Base-by-base conservation (phyloP, 345 rosid genomes). In the Camelina sativa region DNA sequence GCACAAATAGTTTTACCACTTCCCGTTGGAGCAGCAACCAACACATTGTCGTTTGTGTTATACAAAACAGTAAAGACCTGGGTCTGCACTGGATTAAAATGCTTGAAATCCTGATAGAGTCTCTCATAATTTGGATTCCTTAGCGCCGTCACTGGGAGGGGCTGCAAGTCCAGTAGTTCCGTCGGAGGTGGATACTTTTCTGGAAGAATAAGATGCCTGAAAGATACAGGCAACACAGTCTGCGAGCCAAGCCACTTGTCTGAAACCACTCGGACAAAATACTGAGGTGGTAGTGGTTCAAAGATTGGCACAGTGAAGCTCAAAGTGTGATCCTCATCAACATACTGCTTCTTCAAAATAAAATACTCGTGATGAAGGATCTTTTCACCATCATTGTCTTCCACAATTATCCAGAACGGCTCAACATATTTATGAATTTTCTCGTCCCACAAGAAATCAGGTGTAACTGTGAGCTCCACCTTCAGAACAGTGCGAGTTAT, bases 121-220 rank as follows among this genome's bases (percentile, higher is more conserved):
- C 92, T 87, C 83, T 92, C 99, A 79, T 90, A 92, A 51, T 84
- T 76, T 40, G 97, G 87, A 86, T 95, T 95, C 81, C 96, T 88
- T 81, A 95, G 68, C 4, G 97, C 99, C 17, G 96, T 85, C 54
- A 95, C 99, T 8, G 99, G 97, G 34, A 95, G 81, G 19, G 97
- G 99, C 57, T 90, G 97, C 84, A 95, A 84, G 77, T 95, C 99
- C 71, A 95, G 75, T 25, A 95, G 80, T 85, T 95, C 97, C 10
- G 97, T 95, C 4, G 97, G 97, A n/a, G 99, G 97, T 47, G 97
- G 97, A 76, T 90, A 89, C 85, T 95, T 95, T 76, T 95, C 97
- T 22, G 99, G 99, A 57, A 95, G 90, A 74, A 92, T 95, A 43
- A 95, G 97, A 66, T 95, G 99, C 80, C 96, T 85, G 83, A 95